Conservation (phyloP, 768 basidiomycete genomes). For the Suillus variegatus region DNA sequence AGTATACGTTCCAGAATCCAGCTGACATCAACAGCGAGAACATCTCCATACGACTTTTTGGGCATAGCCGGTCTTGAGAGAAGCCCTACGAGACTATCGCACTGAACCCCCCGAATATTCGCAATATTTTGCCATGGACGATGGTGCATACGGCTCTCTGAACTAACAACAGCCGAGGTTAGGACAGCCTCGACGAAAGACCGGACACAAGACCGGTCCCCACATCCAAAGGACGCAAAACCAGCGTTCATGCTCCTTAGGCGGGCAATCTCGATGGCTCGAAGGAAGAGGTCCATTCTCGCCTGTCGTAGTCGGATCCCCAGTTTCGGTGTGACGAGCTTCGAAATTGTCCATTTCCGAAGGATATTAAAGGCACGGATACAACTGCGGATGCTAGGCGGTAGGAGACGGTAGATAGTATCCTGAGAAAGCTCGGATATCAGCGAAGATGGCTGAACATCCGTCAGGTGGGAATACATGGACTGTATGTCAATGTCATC, state of each 20-base stretch:
- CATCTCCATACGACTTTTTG: slow-evolving; percentile 45
- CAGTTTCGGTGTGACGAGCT: slow-evolving; percentile 63
- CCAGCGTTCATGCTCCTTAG: slow-evolving; percentile 52
- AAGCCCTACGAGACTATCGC: slow-evolving; percentile 61
- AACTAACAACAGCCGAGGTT: slow-evolving; percentile 73
- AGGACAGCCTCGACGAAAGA: slow-evolving; percentile 82
- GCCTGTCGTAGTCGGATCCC: slow-evolving; percentile 65
- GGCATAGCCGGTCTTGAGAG: slow-evolving; percentile 53
- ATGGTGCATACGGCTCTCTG: slow-evolving; percentile 76
- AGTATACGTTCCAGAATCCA: slow-evolving; percentile 84
- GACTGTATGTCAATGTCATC: slow-evolving; percentile 80
- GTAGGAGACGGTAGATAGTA: slow-evolving; percentile 69
- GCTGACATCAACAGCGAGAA: slow-evolving; percentile 73
- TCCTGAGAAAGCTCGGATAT: slow-evolving; percentile 74
- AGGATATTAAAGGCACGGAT: slow-evolving; percentile 75
- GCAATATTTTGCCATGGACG: slow-evolving; percentile 82
- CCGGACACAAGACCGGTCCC: slow-evolving; percentile 65
- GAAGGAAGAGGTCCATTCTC: slow-evolving; percentile 72
- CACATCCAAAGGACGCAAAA: slow-evolving; percentile 34
- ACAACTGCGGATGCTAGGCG: slow-evolving; percentile 74
- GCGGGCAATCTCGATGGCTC: slow-evolving; percentile 74
- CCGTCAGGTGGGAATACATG: slow-evolving; percentile 71
- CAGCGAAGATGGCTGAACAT: slow-evolving; percentile 70
- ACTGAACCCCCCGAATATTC: slow-evolving; percentile 55
- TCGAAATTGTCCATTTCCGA: slow-evolving; percentile 77